Percentiles rank a stretch among this genome's conserved stretches.
Evolutionary conservation across 306 rosid species (phyloP).

Genomic region (Luffa aegyptiaca): DNA sequence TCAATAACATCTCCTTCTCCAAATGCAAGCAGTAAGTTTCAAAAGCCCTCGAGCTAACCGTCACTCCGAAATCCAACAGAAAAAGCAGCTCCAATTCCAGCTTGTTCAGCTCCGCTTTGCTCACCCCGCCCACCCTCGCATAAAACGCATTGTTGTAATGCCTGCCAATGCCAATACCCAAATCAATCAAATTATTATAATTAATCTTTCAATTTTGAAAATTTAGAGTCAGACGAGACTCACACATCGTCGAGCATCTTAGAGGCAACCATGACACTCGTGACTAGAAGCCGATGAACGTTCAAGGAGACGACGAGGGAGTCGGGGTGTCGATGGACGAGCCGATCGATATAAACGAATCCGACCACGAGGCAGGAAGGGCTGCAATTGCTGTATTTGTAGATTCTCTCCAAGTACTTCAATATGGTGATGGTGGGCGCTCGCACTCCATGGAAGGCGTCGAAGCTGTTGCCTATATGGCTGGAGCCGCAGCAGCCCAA

Average conservation of each 20-base stretch:
- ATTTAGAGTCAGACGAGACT: conserved; percentile 18
- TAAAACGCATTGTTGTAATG: conserved; percentile 74
- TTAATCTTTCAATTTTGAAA: not conserved
- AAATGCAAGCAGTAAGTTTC: conserved; percentile 71
- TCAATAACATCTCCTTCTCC: conserved; percentile 55
- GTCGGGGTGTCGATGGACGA: conserved; percentile 63
- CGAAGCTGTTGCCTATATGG: conserved; percentile 4
- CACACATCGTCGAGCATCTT: conserved; percentile 92
- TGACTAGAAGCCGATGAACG: conserved; percentile 68
- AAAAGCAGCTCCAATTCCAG: conserved; percentile 78
- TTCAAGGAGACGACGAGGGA: conserved; percentile 75
- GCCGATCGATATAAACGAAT: conserved; percentile 72
- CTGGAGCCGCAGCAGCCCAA: not conserved
- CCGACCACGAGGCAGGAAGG: conserved; percentile 93
- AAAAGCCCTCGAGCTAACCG: conserved; percentile 54
- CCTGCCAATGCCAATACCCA: conserved; percentile 18
- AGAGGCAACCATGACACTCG: conserved; percentile 81
- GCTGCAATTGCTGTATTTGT: conserved; percentile 81
- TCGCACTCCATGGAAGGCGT: conserved; percentile 59
- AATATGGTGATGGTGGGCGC: conserved; percentile 76
- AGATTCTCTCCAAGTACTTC: conserved; percentile 86
- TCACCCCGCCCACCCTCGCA: conserved; percentile 79
- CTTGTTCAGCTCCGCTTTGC: conserved; percentile 68
- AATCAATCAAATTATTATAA: not conserved
- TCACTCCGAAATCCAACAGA: conserved; percentile 69